Percentiles rank a stretch among this genome's conserved stretches.
Conservation (phyloP, 2,329 filamentous ascomycete species). For the Plenodomus lindquistii region DNA sequence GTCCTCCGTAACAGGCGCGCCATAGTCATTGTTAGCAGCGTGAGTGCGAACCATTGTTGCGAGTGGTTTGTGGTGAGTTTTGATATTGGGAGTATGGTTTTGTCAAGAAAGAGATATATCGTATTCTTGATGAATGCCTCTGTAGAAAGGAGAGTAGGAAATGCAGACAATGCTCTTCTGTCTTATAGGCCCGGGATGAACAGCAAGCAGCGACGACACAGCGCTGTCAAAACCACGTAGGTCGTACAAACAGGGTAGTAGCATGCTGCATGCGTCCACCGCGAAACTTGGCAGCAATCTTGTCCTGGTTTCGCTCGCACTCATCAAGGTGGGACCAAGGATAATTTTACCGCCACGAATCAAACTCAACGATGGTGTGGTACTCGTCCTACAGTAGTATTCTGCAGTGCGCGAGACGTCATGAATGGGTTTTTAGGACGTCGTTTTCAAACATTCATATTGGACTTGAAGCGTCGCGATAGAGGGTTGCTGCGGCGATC, state of each 20-base stretch:
- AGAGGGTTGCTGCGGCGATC: neutral
- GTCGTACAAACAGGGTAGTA: conserved; percentile 6
- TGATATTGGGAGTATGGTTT: neutral
- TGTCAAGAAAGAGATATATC: too few species aligned
- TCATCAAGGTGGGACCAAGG: too few species aligned
- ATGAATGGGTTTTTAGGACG: neutral
- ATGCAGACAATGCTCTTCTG: neutral
- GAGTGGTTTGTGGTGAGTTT: neutral
- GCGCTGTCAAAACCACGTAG: neutral
- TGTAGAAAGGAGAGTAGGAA: neutral
- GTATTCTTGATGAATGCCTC: too few species aligned
- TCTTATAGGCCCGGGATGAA: neutral
- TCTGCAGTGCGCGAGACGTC: neutral
- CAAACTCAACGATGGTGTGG: neutral
- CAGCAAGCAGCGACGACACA: neutral
- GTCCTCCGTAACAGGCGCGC: conserved; percentile 8
- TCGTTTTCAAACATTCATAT: neutral
- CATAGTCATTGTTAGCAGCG: conserved; percentile 14
- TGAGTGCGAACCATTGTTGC: conserved; percentile 6
- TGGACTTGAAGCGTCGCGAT: neutral
- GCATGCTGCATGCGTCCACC: neutral
- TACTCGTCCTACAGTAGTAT: too few species aligned
- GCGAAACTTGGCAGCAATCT: neutral
- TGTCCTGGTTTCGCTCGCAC: neutral
- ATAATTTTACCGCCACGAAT: neutral